A percentile compares a stretch with the other conserved stretches of the same genome.
Evolutionary conservation across 257 asterid genomes (phyloP).

Genomic region (Vinca minor): DNA sequence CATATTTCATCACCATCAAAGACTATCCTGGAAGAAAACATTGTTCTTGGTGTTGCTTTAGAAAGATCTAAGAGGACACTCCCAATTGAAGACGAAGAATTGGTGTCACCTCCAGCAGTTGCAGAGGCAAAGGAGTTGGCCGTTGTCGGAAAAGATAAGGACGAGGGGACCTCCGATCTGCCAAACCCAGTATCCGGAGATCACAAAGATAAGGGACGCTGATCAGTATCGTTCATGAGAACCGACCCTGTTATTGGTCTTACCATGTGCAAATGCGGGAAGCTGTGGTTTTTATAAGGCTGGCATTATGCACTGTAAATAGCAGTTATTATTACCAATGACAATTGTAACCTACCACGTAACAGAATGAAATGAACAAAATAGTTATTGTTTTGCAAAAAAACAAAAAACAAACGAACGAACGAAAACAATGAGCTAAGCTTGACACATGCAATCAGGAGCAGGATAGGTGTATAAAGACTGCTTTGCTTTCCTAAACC

Average conservation of each 20-base stretch:
- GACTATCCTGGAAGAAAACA: constrained; percentile 24
- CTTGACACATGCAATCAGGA: constrained; percentile 88
- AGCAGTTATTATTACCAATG: no score
- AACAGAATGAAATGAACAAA: not conserved
- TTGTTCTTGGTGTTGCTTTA: constrained; percentile 31
- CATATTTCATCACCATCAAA: constrained; percentile 14
- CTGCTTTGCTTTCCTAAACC: constrained; percentile 60
- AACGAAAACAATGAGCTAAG: constrained; percentile 6
- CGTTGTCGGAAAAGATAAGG: constrained; percentile 21
- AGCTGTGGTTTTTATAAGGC: constrained; percentile 27
- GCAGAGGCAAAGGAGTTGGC: constrained; percentile 26
- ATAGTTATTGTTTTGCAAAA: not conserved
- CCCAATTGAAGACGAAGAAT: constrained; percentile 31
- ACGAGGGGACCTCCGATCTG: constrained; percentile 20
- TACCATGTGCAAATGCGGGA: constrained; percentile 18
- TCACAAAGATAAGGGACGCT: constrained; percentile 16
- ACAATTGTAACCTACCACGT: no score
- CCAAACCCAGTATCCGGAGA: constrained; percentile 17
- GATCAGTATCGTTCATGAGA: constrained; percentile 3
- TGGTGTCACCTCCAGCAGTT: constrained; percentile 2
- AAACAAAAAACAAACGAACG: not conserved
- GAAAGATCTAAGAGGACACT: constrained; percentile 32
- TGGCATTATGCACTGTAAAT: constrained; percentile 25
- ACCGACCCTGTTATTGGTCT: constrained; percentile 4
- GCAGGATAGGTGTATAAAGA: constrained; percentile 87